These are phyloP conservation scores for Ophiosphaerella narmari DNA, from an alignment of 2,329 filamentous ascomycete species.

Conservation along the genomic window DNA sequence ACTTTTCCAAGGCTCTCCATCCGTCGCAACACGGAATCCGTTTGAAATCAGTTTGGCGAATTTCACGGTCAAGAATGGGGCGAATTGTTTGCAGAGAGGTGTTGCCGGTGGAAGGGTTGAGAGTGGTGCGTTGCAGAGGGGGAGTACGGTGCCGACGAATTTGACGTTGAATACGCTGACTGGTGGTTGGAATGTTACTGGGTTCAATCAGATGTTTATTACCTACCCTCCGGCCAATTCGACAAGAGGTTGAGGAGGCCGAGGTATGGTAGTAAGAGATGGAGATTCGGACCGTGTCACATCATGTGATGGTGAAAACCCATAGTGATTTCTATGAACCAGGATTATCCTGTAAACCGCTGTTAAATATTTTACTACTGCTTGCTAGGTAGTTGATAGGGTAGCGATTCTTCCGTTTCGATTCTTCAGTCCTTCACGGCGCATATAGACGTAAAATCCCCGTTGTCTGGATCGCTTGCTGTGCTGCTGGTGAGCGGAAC, in stretches of 20 bases:
- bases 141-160: constrained; percentile 39
- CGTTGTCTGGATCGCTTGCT: no score
- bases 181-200: constrained; percentile 35
- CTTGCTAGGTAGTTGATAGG: no score
- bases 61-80: constrained; percentile 67
- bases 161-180: constrained; percentile 36
- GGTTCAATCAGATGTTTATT: constrained; percentile 34
- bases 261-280: no score
- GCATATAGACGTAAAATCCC: no score
- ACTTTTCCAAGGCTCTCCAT: constrained; percentile 49
- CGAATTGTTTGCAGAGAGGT: constrained; percentile 60
- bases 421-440: no score
- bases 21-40: constrained; percentile 61
- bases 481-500: no score
- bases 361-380: no score
- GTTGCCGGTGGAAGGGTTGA: constrained; percentile 55
- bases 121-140: constrained; percentile 56
- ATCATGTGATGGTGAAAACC: no score
- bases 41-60: constrained; percentile 70
- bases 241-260: not conserved
- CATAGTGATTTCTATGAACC: no score
- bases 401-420: no score
- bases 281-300: no score
- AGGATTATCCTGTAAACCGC: no score
- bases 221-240: constrained; percentile 13